Percentiles rank a stretch among this genome's conserved stretches.
phyloP scores from a whole-genome alignment of 2,329 filamentous ascomycete species.

The Venturia nashicola region DNA sequence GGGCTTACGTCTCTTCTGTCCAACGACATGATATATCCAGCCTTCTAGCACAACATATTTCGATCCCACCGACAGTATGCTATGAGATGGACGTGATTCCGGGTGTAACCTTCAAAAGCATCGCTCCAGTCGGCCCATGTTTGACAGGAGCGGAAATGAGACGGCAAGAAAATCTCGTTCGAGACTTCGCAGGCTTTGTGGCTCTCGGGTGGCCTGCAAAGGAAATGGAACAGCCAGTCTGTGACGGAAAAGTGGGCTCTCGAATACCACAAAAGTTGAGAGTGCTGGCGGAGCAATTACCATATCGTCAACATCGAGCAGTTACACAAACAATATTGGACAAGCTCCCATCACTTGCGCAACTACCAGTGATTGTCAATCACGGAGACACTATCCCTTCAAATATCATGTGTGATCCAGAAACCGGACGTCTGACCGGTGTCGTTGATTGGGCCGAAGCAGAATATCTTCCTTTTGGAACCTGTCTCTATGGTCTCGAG shows the following conservation, averaged over 20 bases:
- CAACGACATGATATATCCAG: conserved; percentile 7
- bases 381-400: conserved; percentile 48
- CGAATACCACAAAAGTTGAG: conserved; percentile 17
- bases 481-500: conserved; percentile 48
- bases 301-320: conserved; percentile 14
- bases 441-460: conserved; percentile 55
- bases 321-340: conserved; percentile 14
- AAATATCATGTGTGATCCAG: conserved; percentile 42
- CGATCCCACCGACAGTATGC: conserved; percentile 11
- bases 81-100: conserved; percentile 19
- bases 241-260: conserved; percentile 19
- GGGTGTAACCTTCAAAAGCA: conserved; percentile 16
- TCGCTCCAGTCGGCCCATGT: conserved; percentile 10
- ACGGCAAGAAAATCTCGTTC: conserved; percentile 17
- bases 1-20: conserved; percentile 15
- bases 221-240: background rate
- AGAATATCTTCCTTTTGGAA: conserved; percentile 47
- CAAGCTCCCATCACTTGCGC: conserved; percentile 31
- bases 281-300: conserved; percentile 17
- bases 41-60: conserved; percentile 11
- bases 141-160: conserved; percentile 4
- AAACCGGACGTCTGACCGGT: conserved; percentile 35
- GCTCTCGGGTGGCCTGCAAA: conserved; percentile 16
- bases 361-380: conserved; percentile 43
- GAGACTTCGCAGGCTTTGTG: conserved; percentile 19